These are phyloP conservation scores for Zalaria sp. DNA, from an alignment of 2,329 filamentous ascomycete genomes.

Conservation along the genomic window DNA sequence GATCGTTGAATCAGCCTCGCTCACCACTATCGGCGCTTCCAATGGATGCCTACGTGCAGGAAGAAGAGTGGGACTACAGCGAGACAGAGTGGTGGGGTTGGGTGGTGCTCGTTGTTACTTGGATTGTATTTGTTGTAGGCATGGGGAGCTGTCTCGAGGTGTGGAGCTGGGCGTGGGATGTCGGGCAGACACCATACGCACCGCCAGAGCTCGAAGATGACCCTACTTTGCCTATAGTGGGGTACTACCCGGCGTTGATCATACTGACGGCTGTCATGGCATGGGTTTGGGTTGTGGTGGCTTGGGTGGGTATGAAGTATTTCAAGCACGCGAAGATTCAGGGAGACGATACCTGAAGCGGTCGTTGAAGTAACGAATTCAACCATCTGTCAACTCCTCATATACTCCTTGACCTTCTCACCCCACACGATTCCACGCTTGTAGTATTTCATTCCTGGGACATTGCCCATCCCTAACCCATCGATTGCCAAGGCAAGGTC, in stretches of 20 bases:
- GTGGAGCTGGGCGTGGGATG: slow-evolving; percentile 99
- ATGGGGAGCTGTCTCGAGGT: slow-evolving; percentile 93
- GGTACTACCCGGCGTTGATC: slow-evolving; percentile 90
- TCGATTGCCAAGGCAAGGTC: slow-evolving; percentile 44
- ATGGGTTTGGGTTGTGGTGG: slow-evolving; percentile 96
- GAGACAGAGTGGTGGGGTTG: slow-evolving; percentile 98
- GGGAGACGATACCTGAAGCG: slow-evolving; percentile 23
- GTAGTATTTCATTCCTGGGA: slow-evolving; percentile 43
- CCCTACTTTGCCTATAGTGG: slow-evolving; percentile 83
- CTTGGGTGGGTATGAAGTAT: slow-evolving; percentile 99
- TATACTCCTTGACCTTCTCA: slow-evolving; percentile 36
- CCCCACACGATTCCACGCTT: slow-evolving; percentile 45
- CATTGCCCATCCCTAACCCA: slow-evolving; percentile 41
- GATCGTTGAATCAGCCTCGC: slow-evolving; percentile 6
- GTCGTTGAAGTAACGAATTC: neutral
- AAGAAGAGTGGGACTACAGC: slow-evolving; percentile 72
- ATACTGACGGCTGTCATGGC: slow-evolving; percentile 92
- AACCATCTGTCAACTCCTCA: slow-evolving; percentile 13
- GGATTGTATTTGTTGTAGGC: slow-evolving; percentile 89
- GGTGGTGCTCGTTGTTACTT: slow-evolving; percentile 80
- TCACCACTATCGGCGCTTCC: slow-evolving; percentile 10
- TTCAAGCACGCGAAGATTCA: slow-evolving; percentile 94
- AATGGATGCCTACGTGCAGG: slow-evolving; percentile 7
- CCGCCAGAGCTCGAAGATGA: slow-evolving; percentile 93
- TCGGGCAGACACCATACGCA: slow-evolving; percentile 88